Evolutionary conservation across 2,329 filamentous ascomycete species (phyloP), one percentile per base, ranked within the genome.

Genomic region (Lasiodiplodia citricola): DNA sequence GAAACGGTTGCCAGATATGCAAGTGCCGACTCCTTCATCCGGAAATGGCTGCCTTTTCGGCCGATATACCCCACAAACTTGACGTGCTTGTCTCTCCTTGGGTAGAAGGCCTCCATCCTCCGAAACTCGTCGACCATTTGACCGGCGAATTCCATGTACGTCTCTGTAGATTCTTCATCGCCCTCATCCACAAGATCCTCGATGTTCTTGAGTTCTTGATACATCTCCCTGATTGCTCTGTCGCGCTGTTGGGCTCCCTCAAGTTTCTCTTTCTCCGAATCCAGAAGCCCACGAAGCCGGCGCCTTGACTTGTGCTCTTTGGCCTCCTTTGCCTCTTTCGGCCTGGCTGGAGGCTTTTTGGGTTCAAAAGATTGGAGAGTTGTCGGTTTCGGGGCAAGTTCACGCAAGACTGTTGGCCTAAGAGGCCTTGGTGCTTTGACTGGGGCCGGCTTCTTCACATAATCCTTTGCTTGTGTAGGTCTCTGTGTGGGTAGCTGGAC

Each of bases 121-220:
- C 85, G 83, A 73, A 90, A 91, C 68, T 89, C 87, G 66, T 87
- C 84, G 52, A 89, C 80, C 68, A 91, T 80, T 68, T 84, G 83
- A 70, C 85, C 83, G 0, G 87, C 87, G 70, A 87, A 86, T 60
- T 88, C 85, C 16, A 90, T 80, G 83, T 87, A 90, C 62, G 87
- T 84, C 50, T 85, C 82, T 7, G 83, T 81, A 3, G 85, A 84
- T 51, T 83, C 80, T 28, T 81, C 76, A 35, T 87, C 81, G 11
- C 85, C 86, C 25, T 78, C 76, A 70, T 86, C 82, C 69, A 87
- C 80, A 18, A 74, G 79, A 13, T 74, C 71, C 41, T 73, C 71
- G 6, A 80, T 67, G 28, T 83, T 79, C 11, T 84, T 76, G 68
- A 88, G 74, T 62, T 85, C 83, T 70, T 84, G 75, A 51, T 83